A percentile compares a stretch with the other conserved stretches of the same genome.
Conservation (phyloP, 768 basidiomycete species). For the Termitomyces eurrhizus region DNA sequence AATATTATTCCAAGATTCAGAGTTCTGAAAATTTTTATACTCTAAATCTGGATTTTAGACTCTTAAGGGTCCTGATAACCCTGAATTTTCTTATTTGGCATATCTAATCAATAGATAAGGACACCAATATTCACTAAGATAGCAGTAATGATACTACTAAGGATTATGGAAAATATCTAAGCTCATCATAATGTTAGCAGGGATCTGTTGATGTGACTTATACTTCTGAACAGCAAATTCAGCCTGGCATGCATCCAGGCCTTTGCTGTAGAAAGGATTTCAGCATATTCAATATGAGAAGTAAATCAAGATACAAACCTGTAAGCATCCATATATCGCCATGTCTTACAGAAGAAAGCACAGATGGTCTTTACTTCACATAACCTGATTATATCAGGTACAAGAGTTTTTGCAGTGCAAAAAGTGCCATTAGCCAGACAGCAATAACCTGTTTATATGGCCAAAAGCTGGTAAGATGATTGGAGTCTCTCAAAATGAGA, state of each 20-base stretch:
- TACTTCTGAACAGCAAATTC: too few species aligned
- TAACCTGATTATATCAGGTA: too few species aligned
- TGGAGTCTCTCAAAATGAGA: not conserved
- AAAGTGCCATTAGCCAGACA: not conserved
- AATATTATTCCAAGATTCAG: too few species aligned
- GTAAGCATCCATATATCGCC: slow-evolving; percentile 1
- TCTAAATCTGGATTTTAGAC: too few species aligned
- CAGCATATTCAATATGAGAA: too few species aligned
- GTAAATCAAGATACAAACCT: not conserved
- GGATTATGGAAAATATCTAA: not conserved
- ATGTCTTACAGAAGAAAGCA: not conserved
- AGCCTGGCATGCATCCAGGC: too few species aligned
- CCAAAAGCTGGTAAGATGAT: not conserved
- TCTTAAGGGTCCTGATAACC: too few species aligned
- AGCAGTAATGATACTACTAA: not conserved
- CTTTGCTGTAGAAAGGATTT: too few species aligned
- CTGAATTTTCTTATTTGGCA: too few species aligned
- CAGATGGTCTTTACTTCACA: slow-evolving; percentile 13
- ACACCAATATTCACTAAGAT: too few species aligned
- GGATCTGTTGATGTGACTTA: not conserved
- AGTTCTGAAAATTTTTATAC: too few species aligned
- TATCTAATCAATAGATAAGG: too few species aligned
- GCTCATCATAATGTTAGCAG: not conserved
- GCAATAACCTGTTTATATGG: slow-evolving; percentile 7
- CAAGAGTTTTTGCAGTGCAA: slow-evolving; percentile 10